Base-by-base conservation (phyloP, 441 rosid species). In the Biscutella laevigata region DNA sequence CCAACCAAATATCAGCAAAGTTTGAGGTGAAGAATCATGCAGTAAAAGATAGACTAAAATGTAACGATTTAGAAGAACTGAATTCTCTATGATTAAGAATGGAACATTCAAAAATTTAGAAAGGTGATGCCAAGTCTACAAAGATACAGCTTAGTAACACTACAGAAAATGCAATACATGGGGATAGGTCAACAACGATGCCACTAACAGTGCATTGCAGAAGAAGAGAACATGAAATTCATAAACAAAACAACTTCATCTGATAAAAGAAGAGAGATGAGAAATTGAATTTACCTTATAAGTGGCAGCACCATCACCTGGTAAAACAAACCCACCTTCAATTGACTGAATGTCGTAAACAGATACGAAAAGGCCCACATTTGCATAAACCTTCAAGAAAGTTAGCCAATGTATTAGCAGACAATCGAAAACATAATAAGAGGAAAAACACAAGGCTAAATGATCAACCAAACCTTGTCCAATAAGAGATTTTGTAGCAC, bases 221-320 rank as follows among this genome's bases (percentile, higher is more conserved):
- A 49, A 33, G 53, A 30, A 47, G 38, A n/a, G n/a, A n/a, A n/a
- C n/a, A n/a, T n/a, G n/a, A n/a, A n/a, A n/a, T n/a, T n/a, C n/a
- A n/a, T n/a, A n/a, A n/a, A n/a, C n/a, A n/a, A n/a, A n/a, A n/a
- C n/a, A n/a, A n/a, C n/a, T n/a, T n/a, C n/a, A 17, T 34, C 19
- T 7, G 29, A 37, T 4, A 7, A 24, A 45, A 11, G 12, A 12
- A 26, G 25, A 36, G 22, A 57, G 32, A 26, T 36, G 37, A 19
- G 19, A 11, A 27, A 27, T 26, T 19, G 14, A 42, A 54, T 5
- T 21, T 77, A 88, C 95, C 74, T 73, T 74, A 74, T 84, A 84
- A 0, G 91, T 82, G 1, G 97, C 77, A 43, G 89, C 85, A 44
- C 97, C 97, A 48, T 82, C 95, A 1, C 89, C 87, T 2, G 94